Evolutionary conservation across 306 rosid genomes (phyloP), one percentile per base, ranked within the genome.

Genomic region (Betula pendula): DNA sequence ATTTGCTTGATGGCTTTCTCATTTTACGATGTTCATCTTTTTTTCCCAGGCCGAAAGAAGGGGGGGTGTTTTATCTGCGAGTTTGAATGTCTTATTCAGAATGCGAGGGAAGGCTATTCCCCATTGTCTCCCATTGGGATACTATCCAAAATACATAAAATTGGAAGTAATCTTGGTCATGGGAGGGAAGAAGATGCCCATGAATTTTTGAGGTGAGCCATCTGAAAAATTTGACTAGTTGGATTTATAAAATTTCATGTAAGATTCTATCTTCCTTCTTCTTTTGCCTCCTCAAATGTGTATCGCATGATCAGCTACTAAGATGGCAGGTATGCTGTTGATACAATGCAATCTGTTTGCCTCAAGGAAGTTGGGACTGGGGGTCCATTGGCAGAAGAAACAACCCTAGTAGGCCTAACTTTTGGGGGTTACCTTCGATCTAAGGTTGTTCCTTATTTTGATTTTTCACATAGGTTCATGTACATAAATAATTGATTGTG

Each of bases 11-110:
- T 81, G 65, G 19, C 76, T 29, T 68, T 80, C 68, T 76, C 65
- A 71, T 43, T 72, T 43, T 29, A 33, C 59, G 59, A 47, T 80
- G 63, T 77, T 76, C 27, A 40, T 19, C 24, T 2, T n/a, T n/a
- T n/a, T 70, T n/a, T 77, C 56, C 66, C 60, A 91, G 97, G 94
- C 81, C 85, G 76, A 80, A 91, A 88, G 88, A 86, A 86, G 75
- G 94, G 89, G 69, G 89, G 97, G 94, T 91, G 97, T 80, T 91
- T 91, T 89, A 77, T 90, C 19, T 91, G 97, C 75, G 97, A 91
- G 87, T 91, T 91, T 83, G 94, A 91, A 73, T 77, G 70, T 78
- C 69, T 91, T 77, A 83, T 91, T 81, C 82, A 66, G 74, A 89
- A 84, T 86, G 92, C 88, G 52, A 89, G 82, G 74, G 97, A 91